Conservation (phyloP, 1,284 basidiomycete genomes). For the Bondarzewia mesenterica region DNA sequence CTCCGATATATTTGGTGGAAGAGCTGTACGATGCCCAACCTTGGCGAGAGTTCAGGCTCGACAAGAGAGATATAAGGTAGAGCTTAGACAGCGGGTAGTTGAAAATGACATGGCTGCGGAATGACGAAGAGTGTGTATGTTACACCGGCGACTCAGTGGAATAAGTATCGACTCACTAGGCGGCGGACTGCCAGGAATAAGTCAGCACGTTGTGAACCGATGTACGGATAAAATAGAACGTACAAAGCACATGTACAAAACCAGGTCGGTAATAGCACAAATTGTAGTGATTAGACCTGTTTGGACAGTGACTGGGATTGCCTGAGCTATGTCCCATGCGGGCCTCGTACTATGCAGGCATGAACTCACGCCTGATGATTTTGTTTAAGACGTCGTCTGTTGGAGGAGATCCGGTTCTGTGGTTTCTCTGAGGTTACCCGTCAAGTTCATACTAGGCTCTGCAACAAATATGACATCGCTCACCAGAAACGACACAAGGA, state of each 20-base stretch:
- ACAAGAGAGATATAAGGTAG: neutral
- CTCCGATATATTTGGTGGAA: neutral
- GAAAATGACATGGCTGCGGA: neutral
- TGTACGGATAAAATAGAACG: neutral
- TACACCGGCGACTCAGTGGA: no score
- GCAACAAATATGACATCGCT: no score
- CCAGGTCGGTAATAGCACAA: neutral
- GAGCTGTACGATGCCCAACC: neutral
- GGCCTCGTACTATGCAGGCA: neutral
- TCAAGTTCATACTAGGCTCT: no score
- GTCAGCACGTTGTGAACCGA: neutral
- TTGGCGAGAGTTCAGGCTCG: neutral
- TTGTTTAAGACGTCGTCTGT: neutral
- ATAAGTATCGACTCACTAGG: neutral
- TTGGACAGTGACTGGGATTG: neutral
- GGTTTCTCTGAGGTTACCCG: neutral
- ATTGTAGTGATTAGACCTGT: neutral
- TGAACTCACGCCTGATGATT: neutral
- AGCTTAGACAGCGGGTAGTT: neutral
- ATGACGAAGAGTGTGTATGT: no score
- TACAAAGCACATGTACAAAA: neutral
- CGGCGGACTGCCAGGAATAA: neutral
- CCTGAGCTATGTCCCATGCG: neutral
- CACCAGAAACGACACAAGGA: neutral
- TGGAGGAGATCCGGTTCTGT: neutral